Evolutionary conservation across 2,329 filamentous ascomycete species (phyloP).

Genomic region (Cercospora janseana): DNA sequence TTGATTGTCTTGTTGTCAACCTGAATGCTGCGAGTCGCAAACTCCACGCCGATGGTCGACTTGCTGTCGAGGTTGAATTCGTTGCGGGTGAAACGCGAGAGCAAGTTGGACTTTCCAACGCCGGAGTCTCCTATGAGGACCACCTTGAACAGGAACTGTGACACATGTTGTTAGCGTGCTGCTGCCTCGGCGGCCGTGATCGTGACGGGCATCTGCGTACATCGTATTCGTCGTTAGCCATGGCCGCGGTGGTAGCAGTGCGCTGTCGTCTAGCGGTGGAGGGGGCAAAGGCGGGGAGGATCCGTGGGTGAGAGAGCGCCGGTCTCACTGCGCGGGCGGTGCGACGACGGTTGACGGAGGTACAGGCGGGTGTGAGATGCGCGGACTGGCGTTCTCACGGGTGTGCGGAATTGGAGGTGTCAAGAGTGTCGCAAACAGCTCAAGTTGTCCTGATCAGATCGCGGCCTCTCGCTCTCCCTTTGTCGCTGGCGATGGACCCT

Average conservation of each 20-base stretch:
- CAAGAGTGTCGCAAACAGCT: constrained; percentile 4
- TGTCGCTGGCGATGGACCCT: constrained; percentile 1
- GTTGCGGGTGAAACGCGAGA: constrained; percentile 97
- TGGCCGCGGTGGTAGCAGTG: constrained; percentile 50
- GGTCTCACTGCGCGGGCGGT: neutral
- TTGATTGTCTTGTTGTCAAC: constrained; percentile 99
- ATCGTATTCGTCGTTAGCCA: constrained; percentile 99
- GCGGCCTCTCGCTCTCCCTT: neutral
- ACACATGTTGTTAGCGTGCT: constrained; percentile 12
- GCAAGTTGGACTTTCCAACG: constrained; percentile 98
- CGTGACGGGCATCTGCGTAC: constrained; percentile 2
- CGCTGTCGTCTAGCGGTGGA: constrained; percentile 9
- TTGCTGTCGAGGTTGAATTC: constrained; percentile 99
- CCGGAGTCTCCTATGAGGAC: constrained; percentile 99
- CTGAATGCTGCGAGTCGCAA: constrained; percentile 96
- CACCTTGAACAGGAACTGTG: constrained; percentile 98
- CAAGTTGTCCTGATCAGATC: constrained; percentile 5
- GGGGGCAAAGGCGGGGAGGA: constrained; percentile 6
- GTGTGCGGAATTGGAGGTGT: constrained; percentile 13
- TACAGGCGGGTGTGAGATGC: neutral
- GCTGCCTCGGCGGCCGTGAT: neutral
- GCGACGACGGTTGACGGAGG: neutral
- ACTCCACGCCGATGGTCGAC: constrained; percentile 99
- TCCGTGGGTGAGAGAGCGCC: constrained; percentile 5
- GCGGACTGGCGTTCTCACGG: neutral